phyloP scores from a whole-genome alignment of 352 stramenopile species.

The Saprolegnia diclina region DNA sequence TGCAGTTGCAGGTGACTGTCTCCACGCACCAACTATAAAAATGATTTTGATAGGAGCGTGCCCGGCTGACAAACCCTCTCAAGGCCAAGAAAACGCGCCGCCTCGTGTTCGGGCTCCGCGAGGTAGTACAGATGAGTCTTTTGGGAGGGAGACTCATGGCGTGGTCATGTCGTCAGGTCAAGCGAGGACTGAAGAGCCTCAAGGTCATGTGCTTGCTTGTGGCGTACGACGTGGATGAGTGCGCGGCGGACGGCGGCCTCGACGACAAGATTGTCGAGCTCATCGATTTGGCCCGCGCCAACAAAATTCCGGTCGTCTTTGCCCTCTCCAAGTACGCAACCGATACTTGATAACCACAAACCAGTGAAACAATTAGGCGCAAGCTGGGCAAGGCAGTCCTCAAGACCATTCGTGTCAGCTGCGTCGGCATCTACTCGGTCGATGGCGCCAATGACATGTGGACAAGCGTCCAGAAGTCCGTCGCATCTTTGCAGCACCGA shows the following conservation, averaged over 20 bases:
- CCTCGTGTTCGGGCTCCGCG: slow-evolving; percentile 88
- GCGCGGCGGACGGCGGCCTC: slow-evolving; percentile 47
- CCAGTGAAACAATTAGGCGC: no score
- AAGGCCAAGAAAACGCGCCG: slow-evolving; percentile 63
- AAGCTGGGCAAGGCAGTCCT: slow-evolving; percentile 87
- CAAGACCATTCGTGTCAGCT: slow-evolving; percentile 92
- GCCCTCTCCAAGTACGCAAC: slow-evolving; percentile 39
- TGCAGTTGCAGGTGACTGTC: slow-evolving; percentile 35
- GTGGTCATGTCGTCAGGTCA: slow-evolving; percentile 35
- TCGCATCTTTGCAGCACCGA: slow-evolving; percentile 11
- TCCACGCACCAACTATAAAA: not conserved
- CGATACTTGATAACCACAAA: no score
- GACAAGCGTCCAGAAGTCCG: slow-evolving; percentile 14
- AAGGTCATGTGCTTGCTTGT: slow-evolving; percentile 87
- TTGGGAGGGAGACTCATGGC: not conserved
- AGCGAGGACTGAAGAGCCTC: slow-evolving; percentile 67
- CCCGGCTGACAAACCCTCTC: slow-evolving; percentile 49
- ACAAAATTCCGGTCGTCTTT: slow-evolving; percentile 45
- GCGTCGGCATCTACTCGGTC: slow-evolving; percentile 91
- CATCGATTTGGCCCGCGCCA: slow-evolving; percentile 47
- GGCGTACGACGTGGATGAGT: slow-evolving; percentile 86
- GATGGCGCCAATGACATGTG: slow-evolving; percentile 92
- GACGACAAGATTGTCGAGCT: slow-evolving; percentile 83
- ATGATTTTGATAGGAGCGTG: slow-evolving; percentile 46
- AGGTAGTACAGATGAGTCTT: slow-evolving; percentile 32